Evolutionary conservation across 176 grass and related monocot species (phyloP).

Genomic region (Panicum miliaceum): DNA sequence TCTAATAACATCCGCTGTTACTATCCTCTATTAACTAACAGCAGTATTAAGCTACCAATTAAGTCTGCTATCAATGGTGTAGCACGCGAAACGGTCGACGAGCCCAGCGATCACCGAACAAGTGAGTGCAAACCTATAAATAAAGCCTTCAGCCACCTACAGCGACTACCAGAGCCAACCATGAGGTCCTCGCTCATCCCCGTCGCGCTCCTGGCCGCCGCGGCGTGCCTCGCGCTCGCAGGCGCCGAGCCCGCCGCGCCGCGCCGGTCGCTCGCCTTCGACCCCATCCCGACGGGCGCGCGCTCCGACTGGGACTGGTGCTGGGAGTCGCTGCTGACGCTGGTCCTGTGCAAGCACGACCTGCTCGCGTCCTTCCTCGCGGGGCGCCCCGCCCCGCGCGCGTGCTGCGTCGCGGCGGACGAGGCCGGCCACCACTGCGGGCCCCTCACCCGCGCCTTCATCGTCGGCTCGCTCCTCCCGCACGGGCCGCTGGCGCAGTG

Average conservation of each 20-base stretch:
- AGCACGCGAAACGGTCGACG: constrained; percentile 1
- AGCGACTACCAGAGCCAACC: neutral
- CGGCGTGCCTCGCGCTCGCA: constrained; percentile 30
- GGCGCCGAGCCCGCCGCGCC: constrained; percentile 9
- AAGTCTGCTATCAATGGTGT: neutral
- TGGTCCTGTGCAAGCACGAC: constrained; percentile 41
- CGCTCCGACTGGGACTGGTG: constrained; percentile 29
- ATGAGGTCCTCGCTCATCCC: constrained; percentile 30
- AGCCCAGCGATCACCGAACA: neutral
- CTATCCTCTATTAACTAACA: neutral
- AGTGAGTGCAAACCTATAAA: constrained; percentile 11
- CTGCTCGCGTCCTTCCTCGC: constrained; percentile 33
- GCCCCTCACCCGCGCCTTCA: constrained; percentile 21
- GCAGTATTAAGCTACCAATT: neutral
- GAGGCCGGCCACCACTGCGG: constrained; percentile 41
- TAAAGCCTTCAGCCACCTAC: neutral
- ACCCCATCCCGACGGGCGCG: neutral
- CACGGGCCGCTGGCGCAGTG: neutral
- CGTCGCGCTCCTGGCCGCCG: constrained; percentile 26
- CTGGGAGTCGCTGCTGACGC: constrained; percentile 32
- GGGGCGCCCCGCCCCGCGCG: constrained; percentile 11
- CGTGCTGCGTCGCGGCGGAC: constrained; percentile 33
- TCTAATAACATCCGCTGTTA: neutral
- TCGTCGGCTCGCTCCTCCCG: constrained; percentile 37
- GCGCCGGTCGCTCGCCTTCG: constrained; percentile 35